These are phyloP conservation scores for Trichosporon sp. DNA, from an alignment of 1,284 basidiomycete species.

Conservation along the genomic window DNA sequence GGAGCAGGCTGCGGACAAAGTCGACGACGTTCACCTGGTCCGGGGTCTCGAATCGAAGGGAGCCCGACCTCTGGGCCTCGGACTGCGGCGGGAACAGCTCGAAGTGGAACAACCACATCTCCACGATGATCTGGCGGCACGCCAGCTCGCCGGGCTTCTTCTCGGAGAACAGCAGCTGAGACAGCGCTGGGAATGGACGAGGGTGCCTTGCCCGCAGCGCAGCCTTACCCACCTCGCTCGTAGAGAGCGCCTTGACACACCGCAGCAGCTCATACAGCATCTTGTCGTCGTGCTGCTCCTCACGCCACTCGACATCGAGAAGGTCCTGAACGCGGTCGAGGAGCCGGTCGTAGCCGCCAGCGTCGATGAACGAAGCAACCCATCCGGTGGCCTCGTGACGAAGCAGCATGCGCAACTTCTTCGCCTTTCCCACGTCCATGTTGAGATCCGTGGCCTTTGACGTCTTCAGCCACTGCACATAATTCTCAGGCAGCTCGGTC, in stretches of 20 bases:
- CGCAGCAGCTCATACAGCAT: slow-evolving; percentile 87
- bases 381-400: slow-evolving; percentile 84
- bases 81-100: slow-evolving; percentile 65
- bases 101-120: slow-evolving; percentile 77
- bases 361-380: slow-evolving; percentile 84
- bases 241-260: slow-evolving; percentile 89
- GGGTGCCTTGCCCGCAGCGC: slow-evolving; percentile 82
- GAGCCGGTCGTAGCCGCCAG: slow-evolving; percentile 82
- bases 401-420: slow-evolving; percentile 64
- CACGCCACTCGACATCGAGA: slow-evolving; percentile 93
- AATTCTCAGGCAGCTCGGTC: slow-evolving; percentile 44
- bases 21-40: slow-evolving; percentile 33
- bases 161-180: slow-evolving; percentile 86
- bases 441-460: slow-evolving; percentile 48
- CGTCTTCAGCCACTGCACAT: slow-evolving; percentile 43
- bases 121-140: slow-evolving; percentile 85
- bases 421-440: slow-evolving; percentile 54
- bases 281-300: slow-evolving; percentile 97
- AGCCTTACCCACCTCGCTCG: slow-evolving; percentile 66
- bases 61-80: not conserved
- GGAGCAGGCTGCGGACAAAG: slow-evolving; percentile 49
- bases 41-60: slow-evolving; percentile 40
- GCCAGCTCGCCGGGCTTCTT: slow-evolving; percentile 94
- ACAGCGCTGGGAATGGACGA: slow-evolving; percentile 79
- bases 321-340: slow-evolving; percentile 87